Evolutionary conservation across 176 grass and related monocot genomes (phyloP).

Genomic region (Raddia distichophylla): DNA sequence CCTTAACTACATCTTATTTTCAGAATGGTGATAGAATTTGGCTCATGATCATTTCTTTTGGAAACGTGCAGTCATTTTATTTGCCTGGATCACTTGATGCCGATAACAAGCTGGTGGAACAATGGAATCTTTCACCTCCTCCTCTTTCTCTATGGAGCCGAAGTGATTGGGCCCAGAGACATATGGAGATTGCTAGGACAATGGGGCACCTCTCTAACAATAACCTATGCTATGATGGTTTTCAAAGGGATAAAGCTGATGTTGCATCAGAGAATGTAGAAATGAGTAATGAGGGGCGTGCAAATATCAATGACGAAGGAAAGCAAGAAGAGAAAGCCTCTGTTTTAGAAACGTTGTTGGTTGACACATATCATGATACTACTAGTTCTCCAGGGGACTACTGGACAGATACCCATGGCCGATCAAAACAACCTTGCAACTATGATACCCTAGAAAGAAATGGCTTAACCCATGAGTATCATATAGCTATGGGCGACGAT

Average conservation of each 20-base stretch:
- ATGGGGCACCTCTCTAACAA: conserved; percentile 48
- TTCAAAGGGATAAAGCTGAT: conserved; percentile 15
- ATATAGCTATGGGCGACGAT: neutral
- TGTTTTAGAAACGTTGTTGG: conserved; percentile 31
- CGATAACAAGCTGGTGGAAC: conserved; percentile 79
- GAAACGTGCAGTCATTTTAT: conserved; percentile 80
- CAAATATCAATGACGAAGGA: conserved; percentile 28
- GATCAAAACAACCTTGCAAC: conserved; percentile 44
- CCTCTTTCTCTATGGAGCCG: conserved; percentile 90
- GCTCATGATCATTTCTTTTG: conserved; percentile 18
- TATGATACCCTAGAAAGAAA: conserved; percentile 29
- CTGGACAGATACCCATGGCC: conserved; percentile 49
- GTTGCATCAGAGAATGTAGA: conserved; percentile 30
- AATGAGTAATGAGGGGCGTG: neutral
- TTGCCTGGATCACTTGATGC: conserved; percentile 76
- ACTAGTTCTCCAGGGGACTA: conserved; percentile 50
- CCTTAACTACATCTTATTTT: conserved; percentile 28
- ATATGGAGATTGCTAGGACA: conserved; percentile 66
- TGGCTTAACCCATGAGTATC: conserved; percentile 22
- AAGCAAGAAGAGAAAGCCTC: conserved; percentile 28
- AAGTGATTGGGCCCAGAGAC: conserved; percentile 69
- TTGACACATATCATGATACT: conserved; percentile 47
- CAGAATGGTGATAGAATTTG: neutral
- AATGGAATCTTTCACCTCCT: conserved; percentile 86
- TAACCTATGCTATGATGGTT: conserved; percentile 19